These are phyloP conservation scores for Pseudomonodictys pantanalensis DNA, from an alignment of 495 filamentous ascomycete genomes.

Conservation along the genomic window DNA sequence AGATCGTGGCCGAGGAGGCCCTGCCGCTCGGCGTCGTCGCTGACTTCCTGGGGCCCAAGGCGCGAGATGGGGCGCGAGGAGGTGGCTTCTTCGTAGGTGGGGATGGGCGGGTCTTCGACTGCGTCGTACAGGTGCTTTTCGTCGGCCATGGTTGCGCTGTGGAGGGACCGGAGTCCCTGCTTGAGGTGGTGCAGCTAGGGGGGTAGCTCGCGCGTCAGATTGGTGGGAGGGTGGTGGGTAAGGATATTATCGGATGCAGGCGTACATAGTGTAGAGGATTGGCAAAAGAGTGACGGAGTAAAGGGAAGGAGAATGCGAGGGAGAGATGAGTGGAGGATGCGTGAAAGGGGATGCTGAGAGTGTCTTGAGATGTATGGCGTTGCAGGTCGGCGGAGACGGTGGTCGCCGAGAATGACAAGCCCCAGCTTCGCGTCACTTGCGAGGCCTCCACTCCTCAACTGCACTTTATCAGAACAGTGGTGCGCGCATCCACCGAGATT, in stretches of 20 bases:
- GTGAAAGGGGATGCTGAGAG: neutral
- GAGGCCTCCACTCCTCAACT: neutral
- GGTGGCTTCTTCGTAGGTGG: constrained; percentile 89
- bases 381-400: neutral
- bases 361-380: constrained; percentile 6
- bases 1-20: constrained; percentile 48
- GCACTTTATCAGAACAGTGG: neutral
- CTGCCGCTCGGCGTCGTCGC: constrained; percentile 62
- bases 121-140: constrained; percentile 41
- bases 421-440: neutral
- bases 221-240: neutral
- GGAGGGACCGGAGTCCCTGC: neutral
- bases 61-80: constrained; percentile 60
- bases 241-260: constrained; percentile 21
- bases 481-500: no score
- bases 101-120: constrained; percentile 76
- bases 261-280: constrained; percentile 22
- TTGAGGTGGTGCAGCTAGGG: neutral
- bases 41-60: constrained; percentile 52
- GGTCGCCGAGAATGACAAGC: neutral
- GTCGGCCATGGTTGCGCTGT: constrained; percentile 23
- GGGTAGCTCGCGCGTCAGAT: neutral
- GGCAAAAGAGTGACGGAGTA: constrained; percentile 1
- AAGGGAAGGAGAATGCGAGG: neutral
- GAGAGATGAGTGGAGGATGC: neutral